Base-by-base conservation (phyloP, 441 rosid genomes). In the Breynia disticha region DNA sequence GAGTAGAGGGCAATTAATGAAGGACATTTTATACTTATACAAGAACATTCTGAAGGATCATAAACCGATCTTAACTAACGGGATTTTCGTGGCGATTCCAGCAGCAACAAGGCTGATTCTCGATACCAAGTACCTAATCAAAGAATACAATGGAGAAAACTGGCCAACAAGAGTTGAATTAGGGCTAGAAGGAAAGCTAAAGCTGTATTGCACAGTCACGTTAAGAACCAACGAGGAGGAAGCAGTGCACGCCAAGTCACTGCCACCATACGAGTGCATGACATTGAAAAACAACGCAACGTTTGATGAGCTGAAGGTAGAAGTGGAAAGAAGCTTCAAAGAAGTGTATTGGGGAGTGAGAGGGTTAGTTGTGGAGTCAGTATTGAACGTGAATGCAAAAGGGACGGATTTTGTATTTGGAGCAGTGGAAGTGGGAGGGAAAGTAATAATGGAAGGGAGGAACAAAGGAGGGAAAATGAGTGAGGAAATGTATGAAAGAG, bases 291-390 rank as follows among this genome's bases (percentile, higher is more conserved):
- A 76, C 45, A 67, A 75, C 18, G 80, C 90, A 16, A 83, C 88
- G 11, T 50, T 83, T 46, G 63, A 80, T 46, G 90, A 90, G 35
- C 77, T 90, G 1, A 77, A 67, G 74, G 42, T 55, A 48, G 77
- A 81, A 64, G 93, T 79, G 18, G 84, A 87, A 61, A 81, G 64
- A 48, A 74, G 55, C 7, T 90, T 90, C 57, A 69, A 76, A 50
- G 93, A 87, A 46, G 37, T 83, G 37, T 83, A 90, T 15, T 80
- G 90, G 96, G 88, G 87, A 46, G 60, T 87, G 52, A 79, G 76
- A 61, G 71, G 69, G 41, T 67, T 83, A 0, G 66, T 37, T 0
- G 62, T 74, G 0, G 88, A 80, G 52, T 76, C 81, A 0, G 16
- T 74, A 6, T 57, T 46, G 49, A 76, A 80, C 68, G 38, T 68